A percentile compares a stretch with the other conserved stretches of the same genome.
Conservation (phyloP, 1,284 basidiomycete genomes). For the Puccinia hordei region DNA sequence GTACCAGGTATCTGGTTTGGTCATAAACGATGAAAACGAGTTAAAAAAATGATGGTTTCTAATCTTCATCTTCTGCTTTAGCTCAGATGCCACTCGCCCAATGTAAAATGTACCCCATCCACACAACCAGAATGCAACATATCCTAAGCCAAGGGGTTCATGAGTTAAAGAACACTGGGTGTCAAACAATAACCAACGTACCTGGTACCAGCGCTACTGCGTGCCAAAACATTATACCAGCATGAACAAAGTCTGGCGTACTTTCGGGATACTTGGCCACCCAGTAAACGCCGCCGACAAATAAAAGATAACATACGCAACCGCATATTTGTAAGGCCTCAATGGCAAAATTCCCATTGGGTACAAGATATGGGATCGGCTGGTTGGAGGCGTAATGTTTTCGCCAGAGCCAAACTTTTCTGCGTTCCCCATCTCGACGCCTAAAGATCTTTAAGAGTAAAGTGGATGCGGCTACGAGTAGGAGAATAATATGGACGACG, state of each 20-base stretch:
- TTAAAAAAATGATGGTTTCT: not conserved
- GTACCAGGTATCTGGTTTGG: not conserved
- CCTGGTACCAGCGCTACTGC: constrained; percentile 11
- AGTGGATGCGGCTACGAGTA: not conserved
- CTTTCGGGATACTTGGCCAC: not conserved
- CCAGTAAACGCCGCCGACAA: not conserved
- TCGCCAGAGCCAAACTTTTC: constrained; percentile 14
- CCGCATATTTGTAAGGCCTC: constrained; percentile 6
- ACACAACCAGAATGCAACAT: not conserved
- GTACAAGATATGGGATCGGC: not conserved
- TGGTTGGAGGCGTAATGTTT: not conserved
- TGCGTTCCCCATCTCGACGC: not conserved
- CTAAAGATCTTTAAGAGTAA: not conserved
- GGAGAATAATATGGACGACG: not conserved
- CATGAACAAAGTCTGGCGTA: not conserved
- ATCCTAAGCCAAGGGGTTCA: not conserved
- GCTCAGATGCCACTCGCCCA: not conserved
- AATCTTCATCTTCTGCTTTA: not conserved
- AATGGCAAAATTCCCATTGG: constrained; percentile 7
- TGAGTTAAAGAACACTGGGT: no score
- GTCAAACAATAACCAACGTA: not conserved
- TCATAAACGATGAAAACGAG: not conserved
- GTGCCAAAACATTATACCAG: not conserved
- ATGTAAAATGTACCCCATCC: constrained; percentile 1
- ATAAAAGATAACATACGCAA: not conserved